A percentile compares a stretch with the other conserved stretches of the same genome.
These are phyloP conservation scores for Amauroascus verrucosus DNA, from an alignment of 2,329 filamentous ascomycete species.

Conservation along the genomic window DNA sequence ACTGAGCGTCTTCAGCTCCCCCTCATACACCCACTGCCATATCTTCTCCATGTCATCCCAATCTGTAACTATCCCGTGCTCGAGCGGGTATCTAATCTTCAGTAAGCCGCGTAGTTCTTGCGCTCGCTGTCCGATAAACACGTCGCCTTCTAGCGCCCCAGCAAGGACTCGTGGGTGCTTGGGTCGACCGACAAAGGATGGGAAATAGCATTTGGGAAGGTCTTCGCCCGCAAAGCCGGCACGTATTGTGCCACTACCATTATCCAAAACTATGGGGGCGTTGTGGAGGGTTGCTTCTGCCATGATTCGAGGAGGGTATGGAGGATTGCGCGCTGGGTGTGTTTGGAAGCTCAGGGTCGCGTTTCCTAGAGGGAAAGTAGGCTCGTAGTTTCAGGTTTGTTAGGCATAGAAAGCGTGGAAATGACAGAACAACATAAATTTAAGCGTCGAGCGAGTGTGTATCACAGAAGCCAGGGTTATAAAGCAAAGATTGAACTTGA, in stretches of 20 bases:
- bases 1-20: conserved; percentile 90
- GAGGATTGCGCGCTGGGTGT: background rate
- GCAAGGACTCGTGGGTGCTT: conserved; percentile 92
- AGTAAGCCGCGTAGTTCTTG: conserved; percentile 83
- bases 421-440: background rate
- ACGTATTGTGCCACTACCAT: conserved; percentile 93
- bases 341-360: background rate
- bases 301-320: conserved; percentile 34
- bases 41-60: conserved; percentile 99
- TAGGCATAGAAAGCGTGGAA: background rate
- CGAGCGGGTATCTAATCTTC: conserved; percentile 90
- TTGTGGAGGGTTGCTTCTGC: conserved; percentile 70
- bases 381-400: background rate
- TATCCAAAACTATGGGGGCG: conserved; percentile 96
- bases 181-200: conserved; percentile 89
- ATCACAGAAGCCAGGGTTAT: background rate
- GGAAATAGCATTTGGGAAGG: conserved; percentile 91
- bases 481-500: background rate
- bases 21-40: conserved; percentile 95
- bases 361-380: background rate
- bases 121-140: conserved; percentile 89
- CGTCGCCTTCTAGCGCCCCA: conserved; percentile 91
- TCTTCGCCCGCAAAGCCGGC: conserved; percentile 96
- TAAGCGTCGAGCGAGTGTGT: background rate
- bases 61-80: conserved; percentile 96